Evolutionary conservation across 345 rosid genomes (phyloP), one percentile per base, ranked within the genome.

Genomic region (Gossypium sturtianum): DNA sequence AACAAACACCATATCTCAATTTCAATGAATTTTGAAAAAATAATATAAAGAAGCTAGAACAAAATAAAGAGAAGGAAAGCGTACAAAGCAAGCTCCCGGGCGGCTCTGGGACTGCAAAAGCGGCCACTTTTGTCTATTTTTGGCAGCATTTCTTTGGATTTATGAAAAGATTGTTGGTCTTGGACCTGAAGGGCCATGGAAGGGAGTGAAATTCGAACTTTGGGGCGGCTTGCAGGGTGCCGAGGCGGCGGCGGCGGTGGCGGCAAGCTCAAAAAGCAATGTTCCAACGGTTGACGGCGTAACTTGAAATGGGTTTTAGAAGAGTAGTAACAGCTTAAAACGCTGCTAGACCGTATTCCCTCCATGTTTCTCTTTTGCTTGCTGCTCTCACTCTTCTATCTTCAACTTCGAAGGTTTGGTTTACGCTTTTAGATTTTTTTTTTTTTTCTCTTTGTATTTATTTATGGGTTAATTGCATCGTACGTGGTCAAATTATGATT

Each of bases 81-180:
- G 76, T 87, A 95, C 99, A 95, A 79, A 74, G 99, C 95, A 76
- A 95, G 97, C 81, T 95, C 99, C 6, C 99, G 89, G 80, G 91
- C 99, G 64, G 99, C 99, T 82, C 99, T 87, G 70, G 99, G 99
- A 79, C 96, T 93, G 84, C 98, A 93, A 77, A 95, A 90, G 74
- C 98, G 84, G 38, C 98, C 99, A 80, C 89, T 90, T 79, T 89
- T 91, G 69, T 95, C 99, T 73, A 95, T 80, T 80, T 89, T 91
- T 9, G 99, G 99, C 84, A 90, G 75, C 76, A 65, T 74, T 23
- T 83, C 87, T 63, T 81, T 90, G 25, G 83, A 80, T 0, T 75
- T 78, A 41, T 78, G 60, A n/a, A 76, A 57, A 0, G 83, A 64
- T 49, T 69, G 75, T 17, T 72, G 66, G 66, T 73, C 22, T 58